Base-by-base conservation (phyloP, 192 early-diverging fungal genomes). In the Coemansia sp. region DNA sequence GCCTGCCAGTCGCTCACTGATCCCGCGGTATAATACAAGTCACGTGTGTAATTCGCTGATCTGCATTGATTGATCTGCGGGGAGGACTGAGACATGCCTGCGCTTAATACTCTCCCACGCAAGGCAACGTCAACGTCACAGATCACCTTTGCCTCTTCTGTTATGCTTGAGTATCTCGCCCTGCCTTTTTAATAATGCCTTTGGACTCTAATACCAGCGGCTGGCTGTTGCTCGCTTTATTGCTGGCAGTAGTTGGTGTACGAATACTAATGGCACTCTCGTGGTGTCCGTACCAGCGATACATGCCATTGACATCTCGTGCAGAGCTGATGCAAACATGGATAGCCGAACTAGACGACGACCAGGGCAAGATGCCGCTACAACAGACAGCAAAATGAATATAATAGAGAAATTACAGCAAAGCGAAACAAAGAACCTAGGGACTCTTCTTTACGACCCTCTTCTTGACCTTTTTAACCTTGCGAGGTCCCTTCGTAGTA, bases 391-490 rank as follows among this genome's bases (percentile, higher is more conserved):
- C 26, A 21, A 34, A 10, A 61, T 55, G 25, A 33, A 34, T 11
- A 6, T 16, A 42, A 68, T 20, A 75, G 59, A 37, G 12, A 20
- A 56, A 56, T 34, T 34, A 21, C 37, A 62, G 37, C 25, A 61
- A 14, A 62, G 11, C 62, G 43, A 66, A 66, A 61, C 53, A 64
- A 31, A 31, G 45, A 55, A 62, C 33, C 38, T 50, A 61, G 20
- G 65, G 26, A 25, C 38, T 53, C 65, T 77, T 77, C 65, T 77
- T 77, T 50, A 77, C 69, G 18, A 71, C 61, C 18, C 68, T 69
- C 61, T 71, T 76, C 64, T 76, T 77, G 18, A 65, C 64, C 65
- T 77, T 77, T 57, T 77, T 77, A 61, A 77, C 61, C 37, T 71
- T 77, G 47, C 75, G 75, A 28, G 75, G 75, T 1, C 75, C 75